Evolutionary conservation across 2,329 filamentous ascomycete species (phyloP).

Genomic region (Penicillium freii): DNA sequence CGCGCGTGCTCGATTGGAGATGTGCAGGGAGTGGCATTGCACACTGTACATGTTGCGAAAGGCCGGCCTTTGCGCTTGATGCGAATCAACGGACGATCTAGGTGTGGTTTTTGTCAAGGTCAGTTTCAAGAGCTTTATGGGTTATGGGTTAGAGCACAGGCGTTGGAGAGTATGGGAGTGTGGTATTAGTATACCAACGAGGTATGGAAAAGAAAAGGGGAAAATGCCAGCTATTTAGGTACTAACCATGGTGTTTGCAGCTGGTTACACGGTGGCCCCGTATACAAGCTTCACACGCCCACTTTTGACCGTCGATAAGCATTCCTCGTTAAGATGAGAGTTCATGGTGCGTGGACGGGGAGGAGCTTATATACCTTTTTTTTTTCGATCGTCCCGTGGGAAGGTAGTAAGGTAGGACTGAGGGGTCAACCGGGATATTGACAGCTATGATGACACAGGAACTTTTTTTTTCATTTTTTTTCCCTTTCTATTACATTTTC

Average conservation of each 20-base stretch:
- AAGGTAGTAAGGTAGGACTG: slow-evolving; percentile 9
- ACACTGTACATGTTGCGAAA: slow-evolving; percentile 93
- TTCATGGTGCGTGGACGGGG: not conserved
- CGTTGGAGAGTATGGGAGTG: not conserved
- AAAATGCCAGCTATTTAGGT: not conserved
- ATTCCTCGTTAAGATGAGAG: slow-evolving; percentile 47
- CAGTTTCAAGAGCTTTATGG: not conserved
- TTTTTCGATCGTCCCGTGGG: not conserved
- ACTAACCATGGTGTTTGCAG: slow-evolving; percentile 87
- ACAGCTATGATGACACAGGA: slow-evolving; percentile 11
- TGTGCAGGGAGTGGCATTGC: slow-evolving; percentile 79
- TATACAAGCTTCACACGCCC: slow-evolving; percentile 93
- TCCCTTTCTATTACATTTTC: not conserved
- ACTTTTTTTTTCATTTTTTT: not conserved
- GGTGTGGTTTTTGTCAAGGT: not conserved
- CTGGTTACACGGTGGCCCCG: slow-evolving; percentile 96
- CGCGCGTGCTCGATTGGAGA: slow-evolving; percentile 86
- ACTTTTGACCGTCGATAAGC: slow-evolving; percentile 93
- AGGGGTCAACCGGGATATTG: slow-evolving; percentile 9
- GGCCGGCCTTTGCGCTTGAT: slow-evolving; percentile 97
- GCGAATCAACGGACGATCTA: slow-evolving; percentile 85
- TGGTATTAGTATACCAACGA: not conserved
- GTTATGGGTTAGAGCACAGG: not conserved
- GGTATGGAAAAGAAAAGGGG: not conserved
- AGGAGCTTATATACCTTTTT: slow-evolving; percentile 21